phyloP scores from a whole-genome alignment of 2,329 filamentous ascomycete species.

The Proliferodiscus dingleyae region DNA sequence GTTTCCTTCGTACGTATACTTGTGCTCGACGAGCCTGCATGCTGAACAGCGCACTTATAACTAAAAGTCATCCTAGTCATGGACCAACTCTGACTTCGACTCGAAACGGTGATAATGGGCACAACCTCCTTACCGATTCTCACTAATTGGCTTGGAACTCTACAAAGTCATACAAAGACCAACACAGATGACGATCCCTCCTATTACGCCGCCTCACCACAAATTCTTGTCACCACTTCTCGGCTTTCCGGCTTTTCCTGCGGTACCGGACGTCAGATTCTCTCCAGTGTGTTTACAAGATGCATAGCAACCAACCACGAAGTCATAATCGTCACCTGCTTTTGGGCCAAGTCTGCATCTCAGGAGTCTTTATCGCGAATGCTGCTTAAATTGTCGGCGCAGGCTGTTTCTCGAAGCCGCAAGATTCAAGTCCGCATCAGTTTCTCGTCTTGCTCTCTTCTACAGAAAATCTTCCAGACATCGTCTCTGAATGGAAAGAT shows the following conservation, averaged over 20 bases:
- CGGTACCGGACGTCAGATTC: conserved; percentile 54
- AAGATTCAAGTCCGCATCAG: conserved; percentile 54
- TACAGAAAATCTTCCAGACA: conserved; percentile 72
- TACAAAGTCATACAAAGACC: conserved; percentile 6
- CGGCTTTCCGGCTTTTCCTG: conserved; percentile 44
- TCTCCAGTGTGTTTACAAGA: conserved; percentile 52
- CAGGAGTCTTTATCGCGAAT: conserved; percentile 52
- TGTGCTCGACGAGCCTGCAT: no score
- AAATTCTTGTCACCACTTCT: conserved; percentile 46
- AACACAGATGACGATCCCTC: conserved; percentile 39
- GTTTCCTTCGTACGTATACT: no score
- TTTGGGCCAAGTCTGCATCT: conserved; percentile 67
- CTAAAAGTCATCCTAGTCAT: no score
- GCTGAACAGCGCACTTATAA: no score
- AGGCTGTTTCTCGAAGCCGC: conserved; percentile 33
- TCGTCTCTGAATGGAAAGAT: conserved; percentile 55
- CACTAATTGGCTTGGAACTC: conserved; percentile 15
- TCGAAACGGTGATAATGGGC: neutral
- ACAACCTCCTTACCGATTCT: conserved; percentile 3
- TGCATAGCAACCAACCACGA: conserved; percentile 57
- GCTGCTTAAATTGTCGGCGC: conserved; percentile 54
- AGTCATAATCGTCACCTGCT: conserved; percentile 75
- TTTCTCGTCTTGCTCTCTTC: conserved; percentile 67
- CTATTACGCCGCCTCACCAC: conserved; percentile 40
- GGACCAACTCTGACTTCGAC: neutral